Percentiles rank a stretch among this genome's conserved stretches.
Evolutionary conservation across 768 basidiomycete genomes (phyloP).

Genomic region (Sistotremastrum suecicum): DNA sequence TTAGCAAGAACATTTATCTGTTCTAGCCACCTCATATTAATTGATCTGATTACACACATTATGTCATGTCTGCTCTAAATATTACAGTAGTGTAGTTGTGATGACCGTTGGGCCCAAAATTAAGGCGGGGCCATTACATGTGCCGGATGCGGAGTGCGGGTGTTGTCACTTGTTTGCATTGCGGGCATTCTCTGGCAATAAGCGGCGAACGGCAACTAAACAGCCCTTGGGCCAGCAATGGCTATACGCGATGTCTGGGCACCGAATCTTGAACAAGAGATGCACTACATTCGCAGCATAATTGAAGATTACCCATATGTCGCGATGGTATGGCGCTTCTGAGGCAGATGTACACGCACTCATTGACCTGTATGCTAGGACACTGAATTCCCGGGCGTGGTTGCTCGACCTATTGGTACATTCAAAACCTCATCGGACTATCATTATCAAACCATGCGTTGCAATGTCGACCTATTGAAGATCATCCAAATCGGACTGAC

Average conservation of each 20-base stretch:
- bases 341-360: conserved; percentile 15
- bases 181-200: too few species aligned
- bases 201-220: too few species aligned
- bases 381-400: conserved; percentile 97
- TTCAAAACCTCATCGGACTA: conserved; percentile 98
- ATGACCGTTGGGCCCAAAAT: too few species aligned
- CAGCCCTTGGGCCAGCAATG: too few species aligned
- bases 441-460: conserved; percentile 99
- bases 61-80: too few species aligned
- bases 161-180: too few species aligned
- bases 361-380: conserved; percentile 39
- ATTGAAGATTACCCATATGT: conserved; percentile 90
- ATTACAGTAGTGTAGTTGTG: too few species aligned
- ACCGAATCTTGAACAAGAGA: conserved; percentile 84
- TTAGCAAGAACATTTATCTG: too few species aligned
- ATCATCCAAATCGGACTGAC: conserved; percentile 97
- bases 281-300: conserved; percentile 72
- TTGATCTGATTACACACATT: too few species aligned
- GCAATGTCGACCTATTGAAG: conserved; percentile 95
- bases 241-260: conserved; percentile 89
- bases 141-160: too few species aligned
- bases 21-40: too few species aligned
- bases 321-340: conserved; percentile 58
- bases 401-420: conserved; percentile 89
- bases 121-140: too few species aligned